phyloP scores from a whole-genome alignment of 2,329 filamentous ascomycete genomes.

The Fusarium begoniae region DNA sequence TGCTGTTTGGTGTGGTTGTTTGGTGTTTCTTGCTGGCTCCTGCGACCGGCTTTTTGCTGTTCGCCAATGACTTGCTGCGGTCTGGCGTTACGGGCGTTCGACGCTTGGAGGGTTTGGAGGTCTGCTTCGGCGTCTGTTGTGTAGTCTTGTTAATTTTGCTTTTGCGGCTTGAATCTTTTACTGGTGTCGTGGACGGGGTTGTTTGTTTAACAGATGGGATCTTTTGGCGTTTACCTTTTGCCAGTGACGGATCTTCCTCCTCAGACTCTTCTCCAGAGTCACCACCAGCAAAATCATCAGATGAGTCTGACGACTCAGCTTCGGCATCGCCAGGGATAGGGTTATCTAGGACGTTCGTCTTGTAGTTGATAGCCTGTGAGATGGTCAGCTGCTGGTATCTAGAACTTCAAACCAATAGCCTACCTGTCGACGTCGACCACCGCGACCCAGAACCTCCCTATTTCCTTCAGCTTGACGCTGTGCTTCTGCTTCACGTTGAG shows the following conservation, averaged over 20 bases:
- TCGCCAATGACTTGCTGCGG: conserved; percentile 18
- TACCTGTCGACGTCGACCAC: conserved; percentile 73
- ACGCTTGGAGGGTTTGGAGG: conserved; percentile 21
- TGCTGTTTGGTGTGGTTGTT: conserved; percentile 1
- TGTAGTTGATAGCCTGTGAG: conserved; percentile 50
- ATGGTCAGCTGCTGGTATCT: conserved; percentile 23
- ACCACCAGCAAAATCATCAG: conserved; percentile 47
- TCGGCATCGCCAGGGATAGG: conserved; percentile 41
- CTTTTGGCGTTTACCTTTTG: conserved; percentile 51
- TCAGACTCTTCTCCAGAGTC: conserved; percentile 46
- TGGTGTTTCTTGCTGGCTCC: conserved; percentile 21
- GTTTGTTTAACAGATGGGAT: conserved; percentile 35
- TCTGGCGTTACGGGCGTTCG: conserved; percentile 30
- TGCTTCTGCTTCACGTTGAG: conserved; percentile 81
- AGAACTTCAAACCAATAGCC: conserved; percentile 11
- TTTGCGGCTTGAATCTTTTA: conserved; percentile 38
- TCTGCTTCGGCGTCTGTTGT: conserved; percentile 46
- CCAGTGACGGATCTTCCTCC: conserved; percentile 29
- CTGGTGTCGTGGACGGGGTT: conserved; percentile 39
- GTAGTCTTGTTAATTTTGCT: conserved; percentile 46
- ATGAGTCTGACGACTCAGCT: conserved; percentile 45
- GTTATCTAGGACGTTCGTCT: conserved; percentile 36
- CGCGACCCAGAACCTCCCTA: conserved; percentile 82
- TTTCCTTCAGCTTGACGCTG: conserved; percentile 74
- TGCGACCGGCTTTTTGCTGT: conserved; percentile 46